Conservation (phyloP, 768 basidiomycete genomes). For the Leccinum incarnatum region DNA sequence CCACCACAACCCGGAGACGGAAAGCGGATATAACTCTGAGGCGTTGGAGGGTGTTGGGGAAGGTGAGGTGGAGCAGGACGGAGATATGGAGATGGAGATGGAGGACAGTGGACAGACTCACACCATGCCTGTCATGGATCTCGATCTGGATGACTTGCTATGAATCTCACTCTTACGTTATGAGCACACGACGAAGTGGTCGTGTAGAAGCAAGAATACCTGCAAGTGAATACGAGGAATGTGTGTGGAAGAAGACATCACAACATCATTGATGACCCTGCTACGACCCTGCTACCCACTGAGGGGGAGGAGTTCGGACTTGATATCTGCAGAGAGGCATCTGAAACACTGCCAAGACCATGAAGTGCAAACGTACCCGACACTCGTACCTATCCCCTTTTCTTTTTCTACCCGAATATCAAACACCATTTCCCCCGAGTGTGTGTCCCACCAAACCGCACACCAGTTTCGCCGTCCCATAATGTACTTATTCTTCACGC, state of each 20-base stretch:
- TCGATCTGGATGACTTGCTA: conserved; percentile 24
- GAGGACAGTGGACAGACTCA: conserved; percentile 21
- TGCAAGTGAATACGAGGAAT: background rate
- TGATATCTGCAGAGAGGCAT: conserved; percentile 37
- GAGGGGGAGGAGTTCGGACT: conserved; percentile 42
- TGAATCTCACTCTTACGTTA: conserved; percentile 11
- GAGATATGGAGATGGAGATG: conserved; percentile 20
- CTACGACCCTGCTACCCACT: conserved; percentile 30
- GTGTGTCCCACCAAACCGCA: conserved; percentile 55
- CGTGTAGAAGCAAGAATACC: background rate
- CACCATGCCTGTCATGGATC: conserved; percentile 28
- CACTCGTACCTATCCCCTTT: conserved; percentile 80
- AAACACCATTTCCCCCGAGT: conserved; percentile 66
- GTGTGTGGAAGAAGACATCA: background rate
- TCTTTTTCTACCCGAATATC: conserved; percentile 84
- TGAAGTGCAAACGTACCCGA: conserved; percentile 50
- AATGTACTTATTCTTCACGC: conserved; percentile 69
- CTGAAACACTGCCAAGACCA: background rate
- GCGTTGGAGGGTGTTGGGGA: conserved; percentile 30
- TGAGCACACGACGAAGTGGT: background rate
- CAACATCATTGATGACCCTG: conserved; percentile 8
- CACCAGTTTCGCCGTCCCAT: conserved; percentile 93
- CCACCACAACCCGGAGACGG: conserved; percentile 37
- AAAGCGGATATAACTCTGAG: conserved; percentile 60
- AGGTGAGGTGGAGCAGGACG: conserved; percentile 26